Conservation (phyloP, 768 basidiomycete species). For the Rhizopogon sp. region DNA sequence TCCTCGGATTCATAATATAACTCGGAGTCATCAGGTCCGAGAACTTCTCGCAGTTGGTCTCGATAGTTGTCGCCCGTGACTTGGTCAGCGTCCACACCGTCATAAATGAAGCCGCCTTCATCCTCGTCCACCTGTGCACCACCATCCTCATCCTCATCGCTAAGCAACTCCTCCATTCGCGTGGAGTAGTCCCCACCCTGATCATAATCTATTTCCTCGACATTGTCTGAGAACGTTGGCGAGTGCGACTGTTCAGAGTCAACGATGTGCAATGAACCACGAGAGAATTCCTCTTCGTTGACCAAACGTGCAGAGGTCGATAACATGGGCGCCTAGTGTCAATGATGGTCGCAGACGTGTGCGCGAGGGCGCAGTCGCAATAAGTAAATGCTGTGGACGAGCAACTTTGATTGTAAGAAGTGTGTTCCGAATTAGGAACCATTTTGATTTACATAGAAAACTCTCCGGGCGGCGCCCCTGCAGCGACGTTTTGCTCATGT, state of each 20-base stretch:
- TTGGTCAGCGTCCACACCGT: constrained; percentile 56
- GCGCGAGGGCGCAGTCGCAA: background rate
- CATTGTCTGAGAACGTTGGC: constrained; percentile 12
- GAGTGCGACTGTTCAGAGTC: constrained; percentile 9
- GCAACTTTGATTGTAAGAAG: too few relatives aligned
- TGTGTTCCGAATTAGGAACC: background rate
- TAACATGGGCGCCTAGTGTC: background rate
- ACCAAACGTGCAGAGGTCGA: background rate
- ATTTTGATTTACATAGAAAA: background rate
- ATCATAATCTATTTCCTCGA: constrained; percentile 32
- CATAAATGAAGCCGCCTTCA: constrained; percentile 67
- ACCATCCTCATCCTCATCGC: constrained; percentile 27
- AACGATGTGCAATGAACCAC: background rate
- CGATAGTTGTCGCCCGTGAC: constrained; percentile 49
- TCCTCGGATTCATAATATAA: constrained; percentile 41
- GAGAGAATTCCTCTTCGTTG: background rate
- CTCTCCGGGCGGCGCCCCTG: background rate
- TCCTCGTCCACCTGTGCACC: constrained; percentile 41
- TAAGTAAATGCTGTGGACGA: too few relatives aligned
- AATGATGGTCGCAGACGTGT: background rate
- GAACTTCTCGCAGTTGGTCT: constrained; percentile 65
- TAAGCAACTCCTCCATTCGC: constrained; percentile 65
- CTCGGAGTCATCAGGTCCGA: constrained; percentile 53
- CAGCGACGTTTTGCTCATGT: background rate
- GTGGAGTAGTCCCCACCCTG: constrained; percentile 56